phyloP scores from a whole-genome alignment of 2,329 filamentous ascomycete species.

The Colletotrichum sp. region DNA sequence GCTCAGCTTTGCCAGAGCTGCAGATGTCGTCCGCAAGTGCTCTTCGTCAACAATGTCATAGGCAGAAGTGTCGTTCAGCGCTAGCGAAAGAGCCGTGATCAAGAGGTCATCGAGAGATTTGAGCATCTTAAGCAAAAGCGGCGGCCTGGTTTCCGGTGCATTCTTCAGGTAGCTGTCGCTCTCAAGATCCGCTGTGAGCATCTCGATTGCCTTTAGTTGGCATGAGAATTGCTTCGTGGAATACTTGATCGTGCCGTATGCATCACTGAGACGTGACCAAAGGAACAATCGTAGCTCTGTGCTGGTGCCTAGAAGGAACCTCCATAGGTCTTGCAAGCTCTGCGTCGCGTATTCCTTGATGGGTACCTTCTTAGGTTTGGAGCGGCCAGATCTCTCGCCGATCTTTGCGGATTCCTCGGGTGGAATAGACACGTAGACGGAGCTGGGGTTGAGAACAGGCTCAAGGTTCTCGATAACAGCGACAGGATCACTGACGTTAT shows the following conservation, averaged over 20 bases:
- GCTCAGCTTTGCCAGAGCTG: slow-evolving; percentile 72
- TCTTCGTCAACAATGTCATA: slow-evolving; percentile 86
- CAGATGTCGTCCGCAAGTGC: slow-evolving; percentile 76
- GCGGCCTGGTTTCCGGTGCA: slow-evolving; percentile 67
- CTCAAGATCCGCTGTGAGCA: slow-evolving; percentile 69
- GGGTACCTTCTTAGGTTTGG: slow-evolving; percentile 33
- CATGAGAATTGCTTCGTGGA: slow-evolving; percentile 88
- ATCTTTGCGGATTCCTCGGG: slow-evolving; percentile 18
- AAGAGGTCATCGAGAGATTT: slow-evolving; percentile 81
- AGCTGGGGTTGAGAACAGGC: slow-evolving; percentile 80
- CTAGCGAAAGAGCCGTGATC: slow-evolving; percentile 71
- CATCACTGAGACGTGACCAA: slow-evolving; percentile 89
- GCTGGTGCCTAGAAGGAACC: slow-evolving; percentile 82
- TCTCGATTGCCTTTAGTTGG: slow-evolving; percentile 82
- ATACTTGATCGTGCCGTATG: slow-evolving; percentile 86
- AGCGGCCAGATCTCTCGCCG: slow-evolving; percentile 11
- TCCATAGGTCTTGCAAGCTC: slow-evolving; percentile 77
- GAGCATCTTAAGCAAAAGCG: slow-evolving; percentile 75
- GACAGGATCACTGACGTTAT: slow-evolving; percentile 80
- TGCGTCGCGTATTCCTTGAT: slow-evolving; percentile 59
- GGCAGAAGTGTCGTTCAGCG: slow-evolving; percentile 68
- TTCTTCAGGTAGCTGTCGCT: slow-evolving; percentile 67
- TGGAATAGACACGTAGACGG: slow-evolving; percentile 46
- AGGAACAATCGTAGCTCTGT: slow-evolving; percentile 84
- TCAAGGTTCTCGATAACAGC: slow-evolving; percentile 90